Base-by-base conservation (phyloP, 2,329 filamentous ascomycete genomes). In the Cladosporium sp. region DNA sequence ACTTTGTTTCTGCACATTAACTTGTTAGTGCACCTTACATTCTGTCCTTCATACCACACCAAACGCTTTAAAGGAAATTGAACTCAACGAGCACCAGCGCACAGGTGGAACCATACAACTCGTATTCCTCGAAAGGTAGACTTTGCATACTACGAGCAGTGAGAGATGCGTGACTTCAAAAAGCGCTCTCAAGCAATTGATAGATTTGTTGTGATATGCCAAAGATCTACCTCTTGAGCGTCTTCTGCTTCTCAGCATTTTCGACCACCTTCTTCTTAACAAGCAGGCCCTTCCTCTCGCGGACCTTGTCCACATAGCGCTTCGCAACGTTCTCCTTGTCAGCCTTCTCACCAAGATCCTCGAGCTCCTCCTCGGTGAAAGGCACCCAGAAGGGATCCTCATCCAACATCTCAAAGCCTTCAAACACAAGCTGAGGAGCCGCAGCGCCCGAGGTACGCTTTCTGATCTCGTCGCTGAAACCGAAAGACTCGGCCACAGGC, bases 361-460 rank as follows among this genome's bases (percentile, higher is more conserved):
- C 94, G 54, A 99, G 76, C 70, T 99, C 91, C 72, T 97, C 94
- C 71, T 97, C 94, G 0, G 93, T 97, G 64, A 91, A 92, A 1
- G 94, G 94, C 49, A 96, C 92, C 94, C 94, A 99, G 78, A 95
- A 96, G 0, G 94, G 94, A 78, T 99, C 94, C 75, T 97, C 88
- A 72, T 97, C 92, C 2, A 97, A 80, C 66, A 96, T 84, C 74
- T 97, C 91, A 70, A 92, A 99, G 0, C 94, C 94, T 7, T 90
- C 85, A 72, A 97, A 99, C 61, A 96, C 88, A 38, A 99, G 82
- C 79, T 97, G 94, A 51, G 94, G 94, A 68, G 90, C 89, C 0
- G 94, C 94, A 3, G 89, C 90, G 3, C 94, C 94, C 6, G 88
- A 92, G 0, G 92, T 96, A 6, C 92, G 84, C 77, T 97, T 97